Evolutionary conservation across 768 basidiomycete species (phyloP).

Genomic region (Suillus subluteus): DNA sequence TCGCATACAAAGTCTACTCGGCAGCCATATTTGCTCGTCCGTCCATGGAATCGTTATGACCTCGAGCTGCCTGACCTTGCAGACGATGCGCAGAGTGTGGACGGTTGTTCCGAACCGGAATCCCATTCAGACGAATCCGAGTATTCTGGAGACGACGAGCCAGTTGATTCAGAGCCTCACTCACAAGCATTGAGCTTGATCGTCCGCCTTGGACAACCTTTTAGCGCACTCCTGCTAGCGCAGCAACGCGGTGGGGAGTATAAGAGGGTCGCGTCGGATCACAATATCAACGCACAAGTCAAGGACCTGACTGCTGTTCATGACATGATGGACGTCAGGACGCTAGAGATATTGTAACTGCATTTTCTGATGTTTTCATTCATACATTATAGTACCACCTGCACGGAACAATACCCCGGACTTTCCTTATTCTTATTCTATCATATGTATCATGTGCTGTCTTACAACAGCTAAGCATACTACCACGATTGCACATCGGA

Average conservation of each 20-base stretch:
- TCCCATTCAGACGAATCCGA: background rate
- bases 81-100: background rate
- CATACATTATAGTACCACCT: background rate
- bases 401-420: too few relatives aligned
- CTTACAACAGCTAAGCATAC: too few relatives aligned
- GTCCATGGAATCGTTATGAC: constrained; percentile 1
- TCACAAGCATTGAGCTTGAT: background rate
- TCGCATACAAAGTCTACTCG: background rate
- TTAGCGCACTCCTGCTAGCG: background rate
- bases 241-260: background rate
- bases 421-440: too few relatives aligned
- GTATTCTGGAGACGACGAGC: background rate
- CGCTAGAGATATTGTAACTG: background rate
- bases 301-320: background rate
- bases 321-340: background rate
- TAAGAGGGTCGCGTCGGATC: background rate
- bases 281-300: background rate
- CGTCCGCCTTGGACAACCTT: constrained; percentile 5
- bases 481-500: too few relatives aligned
- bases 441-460: too few relatives aligned
- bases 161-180: background rate
- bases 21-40: background rate
- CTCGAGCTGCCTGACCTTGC: background rate
- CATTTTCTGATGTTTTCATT: background rate
- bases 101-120: background rate